Conservation (phyloP, 805 yeast genomes). For the Cyberlindnera xylosilytica region DNA sequence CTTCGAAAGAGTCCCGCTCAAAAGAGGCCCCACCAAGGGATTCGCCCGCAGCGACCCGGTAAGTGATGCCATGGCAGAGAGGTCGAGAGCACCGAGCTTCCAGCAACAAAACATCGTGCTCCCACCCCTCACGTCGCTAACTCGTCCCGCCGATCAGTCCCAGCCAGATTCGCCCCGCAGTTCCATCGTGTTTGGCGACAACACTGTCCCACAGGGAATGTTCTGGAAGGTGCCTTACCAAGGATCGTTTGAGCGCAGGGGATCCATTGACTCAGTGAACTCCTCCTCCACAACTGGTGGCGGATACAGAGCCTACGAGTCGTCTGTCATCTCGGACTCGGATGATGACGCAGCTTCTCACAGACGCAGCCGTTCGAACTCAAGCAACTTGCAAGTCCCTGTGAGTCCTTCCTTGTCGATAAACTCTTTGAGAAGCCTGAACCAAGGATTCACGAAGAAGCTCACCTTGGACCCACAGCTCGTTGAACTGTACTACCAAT, state of each 20-base stretch:
- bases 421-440: constrained; percentile 20
- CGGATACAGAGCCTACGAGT: constrained; percentile 18
- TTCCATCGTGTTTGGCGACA: constrained; percentile 2
- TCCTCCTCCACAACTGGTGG: constrained; percentile 19
- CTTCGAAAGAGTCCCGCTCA: constrained; percentile 68
- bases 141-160: constrained; percentile 7
- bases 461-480: constrained; percentile 27
- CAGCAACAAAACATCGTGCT: constrained; percentile 15
- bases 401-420: constrained; percentile 24
- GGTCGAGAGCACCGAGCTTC: constrained; percentile 18
- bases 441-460: constrained; percentile 16
- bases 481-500: constrained; percentile 46
- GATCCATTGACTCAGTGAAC: constrained; percentile 25
- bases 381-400: constrained; percentile 16
- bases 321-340: constrained; percentile 26
- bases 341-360: constrained; percentile 28
- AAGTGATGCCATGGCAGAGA: constrained; percentile 12
- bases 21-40: constrained; percentile 80
- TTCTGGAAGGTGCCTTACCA: constrained; percentile 31
- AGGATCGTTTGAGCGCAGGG: constrained; percentile 26
- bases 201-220: constrained; percentile 23
- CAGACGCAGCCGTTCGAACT: constrained; percentile 23
- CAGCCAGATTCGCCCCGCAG: constrained; percentile 10
- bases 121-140: constrained; percentile 20
- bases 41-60: constrained; percentile 33